phyloP scores from a whole-genome alignment of 2,329 filamentous ascomycete genomes.

The Cladosporium austrohemisphaericum region DNA sequence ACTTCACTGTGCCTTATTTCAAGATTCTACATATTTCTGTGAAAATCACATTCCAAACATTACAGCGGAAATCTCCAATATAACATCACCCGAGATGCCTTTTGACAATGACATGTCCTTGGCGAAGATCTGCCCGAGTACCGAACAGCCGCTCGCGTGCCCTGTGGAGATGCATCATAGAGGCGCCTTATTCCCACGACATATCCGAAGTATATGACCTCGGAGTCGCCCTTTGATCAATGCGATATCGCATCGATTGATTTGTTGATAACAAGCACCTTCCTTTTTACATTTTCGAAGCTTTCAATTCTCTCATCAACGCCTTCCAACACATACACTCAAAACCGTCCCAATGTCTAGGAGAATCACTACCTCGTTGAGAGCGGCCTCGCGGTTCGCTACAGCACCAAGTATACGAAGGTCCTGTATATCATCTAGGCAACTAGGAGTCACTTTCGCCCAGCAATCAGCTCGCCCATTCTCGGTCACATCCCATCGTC shows the following conservation, averaged over 20 bases:
- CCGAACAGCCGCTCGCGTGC: slow-evolving; percentile 13
- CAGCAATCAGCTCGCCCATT: slow-evolving; percentile 23
- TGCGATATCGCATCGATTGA: not conserved
- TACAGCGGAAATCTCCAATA: too few relatives aligned
- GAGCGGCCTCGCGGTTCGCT: not conserved
- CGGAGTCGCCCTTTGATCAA: not conserved
- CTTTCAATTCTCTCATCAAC: not conserved
- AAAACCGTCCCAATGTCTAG: too few relatives aligned
- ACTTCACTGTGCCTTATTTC: not conserved
- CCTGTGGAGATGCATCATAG: slow-evolving; percentile 10
- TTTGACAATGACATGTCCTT: too few relatives aligned
- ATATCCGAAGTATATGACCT: slow-evolving; percentile 11
- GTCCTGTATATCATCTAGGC: not conserved
- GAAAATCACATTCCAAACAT: too few relatives aligned
- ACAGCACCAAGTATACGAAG: not conserved
- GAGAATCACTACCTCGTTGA: not conserved
- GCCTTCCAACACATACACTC: too few relatives aligned
- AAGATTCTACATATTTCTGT: too few relatives aligned
- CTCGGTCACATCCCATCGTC: slow-evolving; percentile 28
- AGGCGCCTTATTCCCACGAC: slow-evolving; percentile 8
- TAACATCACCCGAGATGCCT: too few relatives aligned
- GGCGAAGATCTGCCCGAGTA: slow-evolving; percentile 11
- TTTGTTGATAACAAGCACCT: too few relatives aligned
- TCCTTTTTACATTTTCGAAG: not conserved
- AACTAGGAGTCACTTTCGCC: not conserved